Evolutionary conservation across 441 rosid genomes (phyloP).

Genomic region (Brassica balearica): DNA sequence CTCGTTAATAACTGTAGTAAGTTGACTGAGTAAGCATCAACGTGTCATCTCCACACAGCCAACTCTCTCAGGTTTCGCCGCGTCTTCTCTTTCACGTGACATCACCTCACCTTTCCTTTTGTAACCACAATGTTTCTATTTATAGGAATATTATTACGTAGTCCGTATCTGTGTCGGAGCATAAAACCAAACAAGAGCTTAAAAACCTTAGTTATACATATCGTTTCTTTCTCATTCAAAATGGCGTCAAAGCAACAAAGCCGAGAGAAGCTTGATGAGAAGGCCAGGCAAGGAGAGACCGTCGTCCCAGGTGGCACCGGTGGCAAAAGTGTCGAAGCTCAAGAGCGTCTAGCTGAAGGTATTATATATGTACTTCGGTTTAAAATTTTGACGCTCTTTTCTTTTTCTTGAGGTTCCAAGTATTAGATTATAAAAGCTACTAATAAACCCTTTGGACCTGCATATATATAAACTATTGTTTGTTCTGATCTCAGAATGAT

Average conservation of each 20-base stretch:
- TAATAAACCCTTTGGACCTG: neutral
- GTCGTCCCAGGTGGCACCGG: slow-evolving; percentile 59
- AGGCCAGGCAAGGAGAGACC: slow-evolving; percentile 55
- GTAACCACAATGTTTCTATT: slow-evolving; percentile 21
- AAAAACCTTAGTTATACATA: neutral
- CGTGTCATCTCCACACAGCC: slow-evolving; percentile 49
- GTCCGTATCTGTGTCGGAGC: slow-evolving; percentile 33
- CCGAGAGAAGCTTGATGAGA: slow-evolving; percentile 50
- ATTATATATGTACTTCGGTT: neutral
- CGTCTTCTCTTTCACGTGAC: slow-evolving; percentile 38
- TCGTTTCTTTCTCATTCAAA: neutral
- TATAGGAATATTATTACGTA: slow-evolving; percentile 14
- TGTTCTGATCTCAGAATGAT: too few species aligned
- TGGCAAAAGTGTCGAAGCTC: slow-evolving; percentile 60
- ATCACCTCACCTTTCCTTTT: neutral
- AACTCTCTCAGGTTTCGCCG: slow-evolving; percentile 23
- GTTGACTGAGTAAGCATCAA: slow-evolving; percentile 42
- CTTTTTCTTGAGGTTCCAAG: too few species aligned
- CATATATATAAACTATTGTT: too few species aligned
- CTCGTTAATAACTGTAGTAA: slow-evolving; percentile 38
- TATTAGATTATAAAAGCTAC: neutral
- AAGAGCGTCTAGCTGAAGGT: slow-evolving; percentile 60
- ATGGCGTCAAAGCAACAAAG: slow-evolving; percentile 54
- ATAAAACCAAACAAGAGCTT: slow-evolving; percentile 19
- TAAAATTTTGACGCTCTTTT: neutral